A percentile compares a stretch with the other conserved stretches of the same genome.
These are phyloP conservation scores for Saccharomycopsis malanga DNA, from an alignment of 805 yeast genomes.

Conservation along the genomic window DNA sequence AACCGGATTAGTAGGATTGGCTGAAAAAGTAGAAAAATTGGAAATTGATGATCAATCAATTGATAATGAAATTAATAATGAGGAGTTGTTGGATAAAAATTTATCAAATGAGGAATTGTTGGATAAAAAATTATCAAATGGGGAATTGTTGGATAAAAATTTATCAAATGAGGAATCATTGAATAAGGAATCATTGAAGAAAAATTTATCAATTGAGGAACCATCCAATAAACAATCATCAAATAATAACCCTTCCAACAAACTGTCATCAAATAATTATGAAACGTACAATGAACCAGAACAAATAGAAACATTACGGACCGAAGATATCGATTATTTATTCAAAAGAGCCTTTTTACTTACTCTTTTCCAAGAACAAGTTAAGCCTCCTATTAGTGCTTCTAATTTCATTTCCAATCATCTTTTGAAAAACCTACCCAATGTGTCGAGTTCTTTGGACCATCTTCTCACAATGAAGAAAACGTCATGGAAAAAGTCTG, in stretches of 20 bases:
- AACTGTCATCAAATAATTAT: too few relatives aligned
- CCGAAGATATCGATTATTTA: constrained; percentile 67
- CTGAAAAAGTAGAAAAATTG: neutral
- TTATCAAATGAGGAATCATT: constrained; percentile 6
- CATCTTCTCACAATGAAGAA: constrained; percentile 56
- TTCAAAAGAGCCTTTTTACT: constrained; percentile 66
- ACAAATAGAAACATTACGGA: constrained; percentile 30
- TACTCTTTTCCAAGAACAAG: constrained; percentile 49
- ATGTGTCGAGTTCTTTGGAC: constrained; percentile 30
- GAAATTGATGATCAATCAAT: neutral
- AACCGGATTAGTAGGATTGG: neutral
- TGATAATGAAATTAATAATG: neutral
- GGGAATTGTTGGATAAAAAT: neutral
- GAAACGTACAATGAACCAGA: constrained; percentile 16
- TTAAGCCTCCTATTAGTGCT: constrained; percentile 61
- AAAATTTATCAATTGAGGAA: constrained; percentile 14
- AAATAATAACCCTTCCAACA: too few relatives aligned
- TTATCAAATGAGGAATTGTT: neutral
- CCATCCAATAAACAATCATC: too few relatives aligned
- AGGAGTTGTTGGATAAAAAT: neutral
- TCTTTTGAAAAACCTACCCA: constrained; percentile 67
- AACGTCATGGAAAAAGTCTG: constrained; percentile 84
- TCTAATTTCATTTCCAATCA: constrained; percentile 71
- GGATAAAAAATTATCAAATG: neutral
- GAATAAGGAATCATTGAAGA: constrained; percentile 18